These are phyloP conservation scores for Phytophthora agathidicida DNA, from an alignment of 352 stramenopile genomes.

Conservation along the genomic window DNA sequence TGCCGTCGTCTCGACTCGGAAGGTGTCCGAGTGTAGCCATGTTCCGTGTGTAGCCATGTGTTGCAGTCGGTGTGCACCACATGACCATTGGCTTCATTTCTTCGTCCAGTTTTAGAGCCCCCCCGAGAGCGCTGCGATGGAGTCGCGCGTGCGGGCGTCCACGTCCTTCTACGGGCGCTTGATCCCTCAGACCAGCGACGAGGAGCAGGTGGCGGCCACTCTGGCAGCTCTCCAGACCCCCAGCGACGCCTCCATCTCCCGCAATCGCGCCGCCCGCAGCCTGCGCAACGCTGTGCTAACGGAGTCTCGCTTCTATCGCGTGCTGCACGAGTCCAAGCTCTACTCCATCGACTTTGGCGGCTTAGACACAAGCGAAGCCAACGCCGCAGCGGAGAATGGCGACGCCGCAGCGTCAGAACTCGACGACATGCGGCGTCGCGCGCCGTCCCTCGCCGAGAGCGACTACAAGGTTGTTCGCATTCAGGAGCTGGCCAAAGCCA, in stretches of 20 bases:
- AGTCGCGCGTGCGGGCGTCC: constrained; percentile 15
- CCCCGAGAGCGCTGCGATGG: constrained; percentile 25
- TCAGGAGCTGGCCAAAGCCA: constrained; percentile 61
- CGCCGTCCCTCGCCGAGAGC: constrained; percentile 37
- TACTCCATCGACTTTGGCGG: constrained; percentile 64
- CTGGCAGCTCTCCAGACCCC: constrained; percentile 20
- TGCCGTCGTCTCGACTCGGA: no score
- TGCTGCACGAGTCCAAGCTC: constrained; percentile 68
- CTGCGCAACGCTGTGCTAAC: constrained; percentile 47
- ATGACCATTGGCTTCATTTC: constrained; percentile 1
- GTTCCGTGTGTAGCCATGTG: no score
- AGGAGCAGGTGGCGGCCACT: constrained; percentile 27
- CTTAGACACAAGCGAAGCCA: background rate
- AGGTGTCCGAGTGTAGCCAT: no score
- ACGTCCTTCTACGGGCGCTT: constrained; percentile 47
- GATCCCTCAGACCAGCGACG: constrained; percentile 41
- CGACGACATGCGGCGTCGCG: constrained; percentile 29
- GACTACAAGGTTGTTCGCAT: constrained; percentile 65
- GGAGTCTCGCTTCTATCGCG: constrained; percentile 71
- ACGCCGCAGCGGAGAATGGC: background rate
- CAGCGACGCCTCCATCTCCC: background rate
- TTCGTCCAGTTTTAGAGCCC: constrained; percentile 16
- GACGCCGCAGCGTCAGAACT: constrained; percentile 11
- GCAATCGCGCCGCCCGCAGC: constrained; percentile 11
- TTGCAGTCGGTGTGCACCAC: constrained; percentile 15